Percentiles rank a stretch among this genome's conserved stretches.
Conservation (phyloP, 1,284 basidiomycete genomes). For the Malassezia arunalokei region DNA sequence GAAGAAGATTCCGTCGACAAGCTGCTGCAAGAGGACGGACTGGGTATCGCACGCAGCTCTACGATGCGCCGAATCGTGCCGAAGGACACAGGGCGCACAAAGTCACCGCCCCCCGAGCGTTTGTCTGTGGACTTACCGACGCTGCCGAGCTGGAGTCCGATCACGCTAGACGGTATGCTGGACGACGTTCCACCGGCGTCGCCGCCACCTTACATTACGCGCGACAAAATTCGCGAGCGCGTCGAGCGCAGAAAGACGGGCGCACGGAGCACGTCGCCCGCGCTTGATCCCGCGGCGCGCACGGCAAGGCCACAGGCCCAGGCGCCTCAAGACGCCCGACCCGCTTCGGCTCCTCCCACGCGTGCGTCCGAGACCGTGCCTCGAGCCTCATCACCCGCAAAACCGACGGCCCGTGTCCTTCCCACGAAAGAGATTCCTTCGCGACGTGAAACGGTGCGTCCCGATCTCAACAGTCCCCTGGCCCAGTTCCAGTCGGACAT, state of each 20-base stretch:
- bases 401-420: background rate
- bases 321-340: background rate
- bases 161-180: slow-evolving; percentile 19
- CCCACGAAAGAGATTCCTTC: background rate
- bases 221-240: slow-evolving; percentile 38
- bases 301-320: background rate
- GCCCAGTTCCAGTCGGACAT: background rate
- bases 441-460: background rate
- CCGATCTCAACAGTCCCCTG: background rate
- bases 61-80: background rate
- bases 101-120: background rate
- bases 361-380: background rate
- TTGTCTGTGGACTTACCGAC: slow-evolving; percentile 19
- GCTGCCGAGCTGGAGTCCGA: slow-evolving; percentile 38
- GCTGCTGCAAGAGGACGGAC: slow-evolving; percentile 1
- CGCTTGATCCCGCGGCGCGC: background rate
- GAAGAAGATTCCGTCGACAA: background rate
- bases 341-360: too few relatives aligned
- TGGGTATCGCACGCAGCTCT: slow-evolving; percentile 1
- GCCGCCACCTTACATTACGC: slow-evolving; percentile 33
- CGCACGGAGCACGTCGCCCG: background rate
- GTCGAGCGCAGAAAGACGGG: slow-evolving; percentile 3
- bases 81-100: background rate
- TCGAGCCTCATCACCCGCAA: background rate
- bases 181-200: slow-evolving; percentile 5